Base-by-base conservation (phyloP, 78 protist species). In the Dictyostelium intermedium region DNA sequence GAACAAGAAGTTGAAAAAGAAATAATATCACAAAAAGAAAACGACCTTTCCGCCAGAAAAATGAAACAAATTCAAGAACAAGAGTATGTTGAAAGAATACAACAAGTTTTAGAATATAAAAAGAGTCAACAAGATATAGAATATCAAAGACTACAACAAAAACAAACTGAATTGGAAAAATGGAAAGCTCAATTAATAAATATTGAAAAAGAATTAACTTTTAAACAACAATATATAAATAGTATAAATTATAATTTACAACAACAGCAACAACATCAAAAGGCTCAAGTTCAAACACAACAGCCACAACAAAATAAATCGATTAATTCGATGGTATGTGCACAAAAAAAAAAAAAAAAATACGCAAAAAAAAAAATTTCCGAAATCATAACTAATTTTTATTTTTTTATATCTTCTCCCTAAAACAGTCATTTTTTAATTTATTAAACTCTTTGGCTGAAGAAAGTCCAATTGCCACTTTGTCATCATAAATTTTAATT, bases 1-100 rank as follows among this genome's bases (percentile, higher is more conserved):
- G 93, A 89, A 50, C 87, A 78, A 39, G 93, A 89, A 32, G 93
- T 69, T 34, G 85, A 78, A 43, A 89, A 89, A 69, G 93, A 89
- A 63, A 61, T 89, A 34, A 61, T 66, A 11, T 32, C 85, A 18
- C 93, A 89, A 78, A 89, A 89, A 70, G 93, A 89, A 56, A 60
- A 41, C 30, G 93, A 89, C 32, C 39, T 89, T 7, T 35, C 25
- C 1, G 82, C 6, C 7, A 89, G 73, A 37, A 78, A 41, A 61
- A 3, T 43, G 5, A 18, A 23, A 9, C 93, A 89, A 69, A 47
- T 39, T 20, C 85, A 89, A 39, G 93, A 89, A 23, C 56, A 74
- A 32, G 85, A 80, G 9, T 13, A 39, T 10, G 72, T 89, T 34
- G 72, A 78, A 20, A 82, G 93, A 43, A 79, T 41, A n/a, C 93